Conservation (phyloP, 306 rosid genomes). For the Leucaena leucocephala region DNA sequence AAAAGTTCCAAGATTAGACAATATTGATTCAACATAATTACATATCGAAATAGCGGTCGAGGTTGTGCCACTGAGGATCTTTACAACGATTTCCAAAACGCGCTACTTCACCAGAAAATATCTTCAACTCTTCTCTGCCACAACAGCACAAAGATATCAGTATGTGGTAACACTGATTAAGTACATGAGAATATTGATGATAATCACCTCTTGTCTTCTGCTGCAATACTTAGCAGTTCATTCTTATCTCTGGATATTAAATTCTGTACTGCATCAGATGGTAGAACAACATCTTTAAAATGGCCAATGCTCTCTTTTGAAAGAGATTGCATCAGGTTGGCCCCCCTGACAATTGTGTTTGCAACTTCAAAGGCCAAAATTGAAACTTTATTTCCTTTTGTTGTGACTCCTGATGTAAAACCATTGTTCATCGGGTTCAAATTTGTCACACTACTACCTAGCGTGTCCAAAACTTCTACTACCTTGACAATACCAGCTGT, state of each 20-base stretch:
- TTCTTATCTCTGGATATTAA: constrained; percentile 80
- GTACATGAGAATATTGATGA: constrained; percentile 14
- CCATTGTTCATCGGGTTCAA: constrained; percentile 68
- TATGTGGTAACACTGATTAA: constrained; percentile 26
- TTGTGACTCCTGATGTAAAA: constrained; percentile 81
- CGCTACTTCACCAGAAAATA: constrained; percentile 90
- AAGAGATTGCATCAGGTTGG: constrained; percentile 94
- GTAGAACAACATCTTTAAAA: constrained; percentile 85
- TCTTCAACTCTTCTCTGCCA: constrained; percentile 88
- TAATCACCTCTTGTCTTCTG: constrained; percentile 90
- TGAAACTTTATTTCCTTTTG: constrained; percentile 81
- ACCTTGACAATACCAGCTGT: constrained; percentile 96
- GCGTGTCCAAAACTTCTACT: constrained; percentile 94
- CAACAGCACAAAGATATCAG: constrained; percentile 43
- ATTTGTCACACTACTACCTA: constrained; percentile 94
- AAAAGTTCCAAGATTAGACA: constrained; percentile 16
- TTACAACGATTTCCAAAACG: constrained; percentile 98
- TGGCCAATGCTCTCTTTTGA: constrained; percentile 79
- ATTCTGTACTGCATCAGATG: constrained; percentile 86
- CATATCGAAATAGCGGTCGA: constrained; percentile 92
- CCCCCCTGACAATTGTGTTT: constrained; percentile 91
- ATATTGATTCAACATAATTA: constrained; percentile 45
- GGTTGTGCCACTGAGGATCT: constrained; percentile 98
- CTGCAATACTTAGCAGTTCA: constrained; percentile 87
- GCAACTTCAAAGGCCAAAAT: constrained; percentile 99